Conservation (phyloP, 495 filamentous ascomycete species). For the Xylaria acuta region DNA sequence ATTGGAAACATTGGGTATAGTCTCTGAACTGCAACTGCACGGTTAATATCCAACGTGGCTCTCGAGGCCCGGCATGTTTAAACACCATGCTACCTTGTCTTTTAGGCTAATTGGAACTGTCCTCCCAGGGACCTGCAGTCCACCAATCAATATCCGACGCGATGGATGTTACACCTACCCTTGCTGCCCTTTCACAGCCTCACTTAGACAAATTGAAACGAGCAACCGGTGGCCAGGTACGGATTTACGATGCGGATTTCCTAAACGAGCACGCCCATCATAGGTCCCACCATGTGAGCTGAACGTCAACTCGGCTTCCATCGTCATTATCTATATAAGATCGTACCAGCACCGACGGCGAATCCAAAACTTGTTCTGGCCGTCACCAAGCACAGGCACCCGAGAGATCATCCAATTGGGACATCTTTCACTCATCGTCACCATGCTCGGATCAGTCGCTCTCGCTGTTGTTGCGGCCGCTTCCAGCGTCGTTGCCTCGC, state of each 20-base stretch:
- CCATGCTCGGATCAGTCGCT: slow-evolving; percentile 41
- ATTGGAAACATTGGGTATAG: not conserved
- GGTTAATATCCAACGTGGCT: slow-evolving; percentile 17
- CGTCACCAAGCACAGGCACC: not conserved
- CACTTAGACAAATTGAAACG: slow-evolving; percentile 5
- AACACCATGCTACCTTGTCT: slow-evolving; percentile 10
- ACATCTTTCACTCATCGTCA: slow-evolving; percentile 11
- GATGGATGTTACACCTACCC: not conserved
- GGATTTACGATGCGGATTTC: slow-evolving; percentile 1
- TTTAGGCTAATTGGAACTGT: slow-evolving; percentile 24
- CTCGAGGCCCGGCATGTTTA: not conserved
- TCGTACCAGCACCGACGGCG: not conserved
- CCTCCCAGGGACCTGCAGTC: not conserved
- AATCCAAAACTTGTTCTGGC: not conserved
- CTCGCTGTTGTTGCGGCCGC: slow-evolving; percentile 47
- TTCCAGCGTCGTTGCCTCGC: slow-evolving; percentile 49
- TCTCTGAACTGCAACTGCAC: slow-evolving; percentile 1
- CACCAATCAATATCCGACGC: slow-evolving; percentile 18
- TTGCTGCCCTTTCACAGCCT: slow-evolving; percentile 12
- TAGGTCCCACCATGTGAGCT: not conserved
- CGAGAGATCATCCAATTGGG: not conserved
- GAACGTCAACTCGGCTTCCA: not conserved
- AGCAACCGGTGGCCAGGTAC: not conserved
- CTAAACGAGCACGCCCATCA: slow-evolving; percentile 3
- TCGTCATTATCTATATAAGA: slow-evolving; percentile 14